Evolutionary conservation across 805 yeast genomes (phyloP), one percentile per base, ranked within the genome.

Genomic region (Candida argentea): DNA sequence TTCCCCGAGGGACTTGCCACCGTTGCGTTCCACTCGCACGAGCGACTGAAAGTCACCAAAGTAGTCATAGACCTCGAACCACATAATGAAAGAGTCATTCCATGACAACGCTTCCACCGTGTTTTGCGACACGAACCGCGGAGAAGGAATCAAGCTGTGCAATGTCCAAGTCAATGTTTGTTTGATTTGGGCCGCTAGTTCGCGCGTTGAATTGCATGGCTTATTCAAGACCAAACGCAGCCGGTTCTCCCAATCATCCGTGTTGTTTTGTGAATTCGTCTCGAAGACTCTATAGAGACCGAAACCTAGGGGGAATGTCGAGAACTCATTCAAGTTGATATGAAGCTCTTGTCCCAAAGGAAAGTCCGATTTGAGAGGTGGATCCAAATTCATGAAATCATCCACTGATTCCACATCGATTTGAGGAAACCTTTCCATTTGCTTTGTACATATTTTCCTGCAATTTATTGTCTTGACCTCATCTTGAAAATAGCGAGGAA

Each of bases 21-120:
- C 55, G 28, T 49, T 50, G 26, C 55, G 40, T 4, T 35, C 29
- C 1, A 61, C 31, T 20, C 46, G 47, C 5, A 48, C 31, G 8
- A 59, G 23, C 4, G 37, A 39, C 20, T 46, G 13, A n/a, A 61
- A 46, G 16, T 48, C 38, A 1, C 66, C 67, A 16, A 30, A 32
- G 30, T 35, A 38, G 33, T 57, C 54, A 34, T 58, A 61, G 6
- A 57, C 22, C 34, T 60, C 66, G 30, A 41, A 56, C 63, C 64
- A 58, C 11, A 46, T 38, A 4, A 39, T 29, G 31, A 61, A 60
- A 4, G 46, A 20, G 36, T 55, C 61, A 7, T 39, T 37, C 61
- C 61, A 56, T 26, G 12, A 16, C 14, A 36, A 26, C 20, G 36
- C 15, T 2, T 26, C 13, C 3, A 26, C 33, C 8, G 16, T 14